Evolutionary conservation across 2,329 filamentous ascomycete genomes (phyloP).

Genomic region (Aspergillus sp.): DNA sequence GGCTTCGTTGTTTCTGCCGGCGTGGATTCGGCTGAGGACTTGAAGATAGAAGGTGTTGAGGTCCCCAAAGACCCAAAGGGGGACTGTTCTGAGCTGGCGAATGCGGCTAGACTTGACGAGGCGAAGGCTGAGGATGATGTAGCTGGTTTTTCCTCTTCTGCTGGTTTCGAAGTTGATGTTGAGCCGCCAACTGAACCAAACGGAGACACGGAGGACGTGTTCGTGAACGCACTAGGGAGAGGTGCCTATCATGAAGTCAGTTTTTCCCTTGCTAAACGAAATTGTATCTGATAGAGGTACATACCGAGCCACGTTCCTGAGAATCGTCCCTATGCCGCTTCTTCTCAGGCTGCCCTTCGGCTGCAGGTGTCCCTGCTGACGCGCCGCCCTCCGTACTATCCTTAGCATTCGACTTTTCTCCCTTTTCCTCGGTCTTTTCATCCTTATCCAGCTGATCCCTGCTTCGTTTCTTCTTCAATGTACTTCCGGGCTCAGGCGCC

Average conservation of each 20-base stretch:
- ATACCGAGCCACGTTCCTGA: slow-evolving; percentile 38
- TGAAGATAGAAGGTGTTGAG: slow-evolving; percentile 50
- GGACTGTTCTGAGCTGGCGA: slow-evolving; percentile 64
- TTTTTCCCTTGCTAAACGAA: background rate
- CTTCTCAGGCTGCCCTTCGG: slow-evolving; percentile 46
- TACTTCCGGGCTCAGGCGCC: slow-evolving; percentile 27
- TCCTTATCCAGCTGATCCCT: slow-evolving; percentile 48
- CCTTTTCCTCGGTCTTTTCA: slow-evolving; percentile 25
- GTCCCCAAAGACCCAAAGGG: slow-evolving; percentile 65
- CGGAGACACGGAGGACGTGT: slow-evolving; percentile 48
- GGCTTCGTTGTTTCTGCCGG: slow-evolving; percentile 28
- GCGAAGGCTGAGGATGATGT: slow-evolving; percentile 68
- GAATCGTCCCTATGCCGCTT: slow-evolving; percentile 50
- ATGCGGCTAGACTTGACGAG: slow-evolving; percentile 69
- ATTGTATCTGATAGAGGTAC: slow-evolving; percentile 21
- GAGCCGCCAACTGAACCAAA: slow-evolving; percentile 43
- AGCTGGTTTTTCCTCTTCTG: slow-evolving; percentile 29
- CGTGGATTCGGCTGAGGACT: slow-evolving; percentile 31
- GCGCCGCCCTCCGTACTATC: slow-evolving; percentile 17
- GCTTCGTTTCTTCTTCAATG: slow-evolving; percentile 51
- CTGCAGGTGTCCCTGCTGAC: slow-evolving; percentile 21
- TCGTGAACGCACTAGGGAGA: slow-evolving; percentile 47
- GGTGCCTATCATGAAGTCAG: slow-evolving; percentile 29
- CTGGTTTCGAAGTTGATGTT: slow-evolving; percentile 27
- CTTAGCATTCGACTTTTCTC: slow-evolving; percentile 26